phyloP scores from a whole-genome alignment of 306 rosid genomes.

The Casuarina cunninghamiana region DNA sequence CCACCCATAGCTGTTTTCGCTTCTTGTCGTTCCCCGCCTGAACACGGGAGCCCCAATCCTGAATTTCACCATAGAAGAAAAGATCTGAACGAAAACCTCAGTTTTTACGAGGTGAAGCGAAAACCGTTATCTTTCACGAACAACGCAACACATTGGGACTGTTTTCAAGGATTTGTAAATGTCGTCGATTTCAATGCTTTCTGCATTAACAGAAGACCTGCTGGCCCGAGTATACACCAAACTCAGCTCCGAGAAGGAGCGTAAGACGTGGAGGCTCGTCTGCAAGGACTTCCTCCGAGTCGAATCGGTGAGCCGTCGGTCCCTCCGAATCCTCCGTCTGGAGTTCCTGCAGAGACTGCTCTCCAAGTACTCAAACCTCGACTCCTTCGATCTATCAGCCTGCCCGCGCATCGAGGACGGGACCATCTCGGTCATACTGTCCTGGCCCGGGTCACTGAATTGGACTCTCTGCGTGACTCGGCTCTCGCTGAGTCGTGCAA shows the following conservation, averaged over 20 bases:
- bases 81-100: background rate
- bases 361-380: conserved; percentile 37
- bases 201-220: conserved; percentile 49
- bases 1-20: background rate
- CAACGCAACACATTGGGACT: background rate
- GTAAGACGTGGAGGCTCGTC: conserved; percentile 50
- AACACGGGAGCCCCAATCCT: background rate
- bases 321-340: conserved; percentile 47
- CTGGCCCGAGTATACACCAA: conserved; percentile 31
- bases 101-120: background rate
- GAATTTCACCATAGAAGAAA: background rate
- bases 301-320: conserved; percentile 36
- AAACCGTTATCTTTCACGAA: background rate
- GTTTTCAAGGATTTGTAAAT: background rate
- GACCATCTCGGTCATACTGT: conserved; percentile 35
- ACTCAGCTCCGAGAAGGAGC: conserved; percentile 35
- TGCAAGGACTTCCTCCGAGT: conserved; percentile 58
- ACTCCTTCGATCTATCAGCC: conserved; percentile 44
- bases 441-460: conserved; percentile 29
- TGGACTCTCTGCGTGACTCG: conserved; percentile 44
- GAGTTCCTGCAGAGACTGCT: conserved; percentile 45
- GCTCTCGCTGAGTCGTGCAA: conserved; percentile 49
- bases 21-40: background rate
- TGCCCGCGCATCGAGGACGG: conserved; percentile 58
- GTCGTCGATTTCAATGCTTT: conserved; percentile 33